Evolutionary conservation across 257 asterid genomes (phyloP).

Genomic region (Ilex asprella): DNA sequence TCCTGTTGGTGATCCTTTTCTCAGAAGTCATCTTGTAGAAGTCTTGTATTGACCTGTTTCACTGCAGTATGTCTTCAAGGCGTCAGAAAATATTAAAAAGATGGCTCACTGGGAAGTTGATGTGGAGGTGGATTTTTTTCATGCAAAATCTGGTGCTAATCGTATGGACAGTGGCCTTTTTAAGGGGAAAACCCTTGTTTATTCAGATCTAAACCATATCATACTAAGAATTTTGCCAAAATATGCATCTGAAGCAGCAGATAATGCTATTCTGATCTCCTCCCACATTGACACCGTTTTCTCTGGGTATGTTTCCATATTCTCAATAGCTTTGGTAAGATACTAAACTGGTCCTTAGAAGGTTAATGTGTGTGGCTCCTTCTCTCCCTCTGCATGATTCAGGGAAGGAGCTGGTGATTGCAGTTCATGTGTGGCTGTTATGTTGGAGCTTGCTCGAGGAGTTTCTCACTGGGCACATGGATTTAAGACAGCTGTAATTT

Average conservation of each 20-base stretch:
- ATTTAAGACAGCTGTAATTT: conserved; percentile 76
- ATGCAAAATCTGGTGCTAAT: conserved; percentile 64
- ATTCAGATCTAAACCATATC: conserved; percentile 82
- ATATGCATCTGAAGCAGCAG: conserved; percentile 68
- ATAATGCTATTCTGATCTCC: conserved; percentile 87
- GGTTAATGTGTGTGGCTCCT: not conserved
- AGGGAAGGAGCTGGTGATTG: conserved; percentile 99
- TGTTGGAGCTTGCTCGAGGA: conserved; percentile 99
- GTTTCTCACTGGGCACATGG: conserved; percentile 97
- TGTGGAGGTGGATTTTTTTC: conserved; percentile 80
- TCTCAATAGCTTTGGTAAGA: not conserved
- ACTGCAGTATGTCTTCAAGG: conserved; percentile 70
- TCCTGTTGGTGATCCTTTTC: conserved; percentile 1
- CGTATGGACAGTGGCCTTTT: conserved; percentile 71
- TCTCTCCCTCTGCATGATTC: conserved; percentile 9
- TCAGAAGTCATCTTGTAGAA: conserved; percentile 9
- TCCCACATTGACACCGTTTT: conserved; percentile 94
- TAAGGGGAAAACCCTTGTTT: conserved; percentile 80
- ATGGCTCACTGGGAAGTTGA: conserved; percentile 89
- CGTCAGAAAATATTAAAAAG: conserved; percentile 55
- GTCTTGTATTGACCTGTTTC: conserved; percentile 9
- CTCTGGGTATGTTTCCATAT: conserved; percentile 45
- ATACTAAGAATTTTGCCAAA: conserved; percentile 76
- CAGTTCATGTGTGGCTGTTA: conserved; percentile 93
- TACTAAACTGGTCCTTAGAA: not conserved